Evolutionary conservation across 148 eudicot genomes (phyloP), one percentile per base, ranked within the genome.

Genomic region (Fagopyrum esculentum): DNA sequence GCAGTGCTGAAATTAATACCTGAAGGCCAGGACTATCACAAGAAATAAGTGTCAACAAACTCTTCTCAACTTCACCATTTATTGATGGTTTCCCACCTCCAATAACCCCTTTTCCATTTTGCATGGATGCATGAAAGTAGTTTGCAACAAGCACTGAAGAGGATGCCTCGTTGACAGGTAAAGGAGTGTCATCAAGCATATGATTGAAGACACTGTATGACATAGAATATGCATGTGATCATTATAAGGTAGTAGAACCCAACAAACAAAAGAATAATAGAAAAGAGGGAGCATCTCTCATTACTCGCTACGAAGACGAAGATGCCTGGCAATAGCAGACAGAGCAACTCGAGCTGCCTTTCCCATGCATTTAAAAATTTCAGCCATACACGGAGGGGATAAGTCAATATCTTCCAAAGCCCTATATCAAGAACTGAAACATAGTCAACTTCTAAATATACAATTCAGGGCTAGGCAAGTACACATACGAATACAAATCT

Each of bases 351-450:
- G 96, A 81, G 93, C 93, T 17, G 93, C 86, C 81, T 82, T 93
- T 49, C 96, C 98, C 89, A 93, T 84, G 83, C 98, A 90, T 83
- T 90, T 83, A 80, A 90, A 93, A 57, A 82, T 81, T 77, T 93
- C 96, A 74, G 89, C 83, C 96, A 90, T 86, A 83, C 96, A 90
- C 64, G 98, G 96, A 48, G 98, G 96, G 77, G 93, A 87, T 73
- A 93, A 84, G 81, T 93, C 93, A 78, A 82, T 73, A 83, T 93
- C 93, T 86, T 89, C 96, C 79, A 89, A 77, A 77, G 89, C 92
- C 96, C 98, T 93, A 74, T 73, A 82, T 74, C 76, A 75, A 75
- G 69, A 82, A 55, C 79, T 81, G 79, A 77, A 48, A 40, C 57
- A 74, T 57, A 75, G 78, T 84, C 82, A 84, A 76, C 64, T 76